Conservation (phyloP, 2,329 filamentous ascomycete genomes). For the Calonectria montana region DNA sequence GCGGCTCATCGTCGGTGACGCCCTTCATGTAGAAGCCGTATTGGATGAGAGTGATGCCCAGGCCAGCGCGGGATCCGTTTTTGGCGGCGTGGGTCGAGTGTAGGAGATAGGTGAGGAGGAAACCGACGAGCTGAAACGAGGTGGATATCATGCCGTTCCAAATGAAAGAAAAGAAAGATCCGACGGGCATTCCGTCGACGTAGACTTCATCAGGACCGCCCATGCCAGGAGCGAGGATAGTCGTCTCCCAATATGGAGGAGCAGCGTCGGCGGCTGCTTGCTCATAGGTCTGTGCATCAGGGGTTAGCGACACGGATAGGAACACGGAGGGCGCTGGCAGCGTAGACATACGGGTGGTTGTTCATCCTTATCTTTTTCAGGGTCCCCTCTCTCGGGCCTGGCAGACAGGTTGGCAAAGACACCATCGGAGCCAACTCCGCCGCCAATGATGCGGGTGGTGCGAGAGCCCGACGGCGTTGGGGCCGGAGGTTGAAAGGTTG, state of each 20-base stretch:
- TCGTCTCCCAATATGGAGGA: constrained; percentile 99
- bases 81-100: constrained; percentile 99
- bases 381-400: constrained; percentile 84
- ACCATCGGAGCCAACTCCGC: constrained; percentile 86
- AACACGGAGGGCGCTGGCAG: neutral
- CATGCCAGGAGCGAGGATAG: constrained; percentile 91
- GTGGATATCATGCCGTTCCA: constrained; percentile 98
- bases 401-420: constrained; percentile 96
- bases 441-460: constrained; percentile 68
- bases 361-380: constrained; percentile 85
- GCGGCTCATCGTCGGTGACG: constrained; percentile 56
- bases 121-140: constrained; percentile 96
- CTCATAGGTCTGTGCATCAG: constrained; percentile 83
- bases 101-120: constrained; percentile 96
- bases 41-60: constrained; percentile 95
- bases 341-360: constrained; percentile 82
- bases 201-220: constrained; percentile 95
- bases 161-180: constrained; percentile 86
- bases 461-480: constrained; percentile 53
- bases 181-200: constrained; percentile 94
- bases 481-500: constrained; percentile 25
- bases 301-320: constrained; percentile 47
- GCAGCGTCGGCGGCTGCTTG: constrained; percentile 97
- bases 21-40: constrained; percentile 97
- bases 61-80: constrained; percentile 92